Base-by-base conservation (phyloP, 306 rosid species). In the Cyclanthera cordifolia region DNA sequence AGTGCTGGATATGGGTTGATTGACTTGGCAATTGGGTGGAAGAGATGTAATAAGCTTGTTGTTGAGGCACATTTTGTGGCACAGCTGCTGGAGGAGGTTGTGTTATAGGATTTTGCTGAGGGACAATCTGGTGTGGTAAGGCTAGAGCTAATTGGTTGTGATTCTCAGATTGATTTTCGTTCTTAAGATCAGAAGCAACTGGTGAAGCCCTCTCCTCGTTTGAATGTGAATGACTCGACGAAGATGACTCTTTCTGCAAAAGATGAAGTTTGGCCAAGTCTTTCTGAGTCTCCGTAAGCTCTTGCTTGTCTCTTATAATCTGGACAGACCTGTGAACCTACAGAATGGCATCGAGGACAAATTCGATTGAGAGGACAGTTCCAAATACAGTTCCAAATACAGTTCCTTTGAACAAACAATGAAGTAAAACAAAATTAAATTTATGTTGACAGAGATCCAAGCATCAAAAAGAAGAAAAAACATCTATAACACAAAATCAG, bases 221-320 rank as follows among this genome's bases (percentile, higher is more conserved):
- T 67, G 90, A 79, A 55, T 90, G 95, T 1, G 90, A 80, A 76
- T 86, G 97, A 78, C 65, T 86, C 16, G 91, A 78, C 13, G 97
- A 82, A 74, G 89, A 82, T 55, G 99, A 85, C 72, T 85, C 99
- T 71, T 88, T 93, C 76, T 90, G 99, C 30, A 78, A 85, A 75
- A 80, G 91, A 77, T 94, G 99, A 82, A 90, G 92, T 82, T 94
- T 94, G 74, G 99, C 92, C 41, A 94, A 63, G 75, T 94, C 97
- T 80, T 90, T 94, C 78, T 94, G 97, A 47, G 99, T 76, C 45
- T 94, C 99, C 16, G 89, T 90, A 19, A 94, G 88, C 78, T 94
- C 99, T 80, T 94, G 99, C 75, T 90, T 94, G 86, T 94, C 99
- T 82, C 97, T 86, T 68, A 94, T 77, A 71, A 94, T 86, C 81